A percentile compares a stretch with the other conserved stretches of the same genome.
phyloP scores from a whole-genome alignment of 2,329 filamentous ascomycete genomes.

The Neoscytalidium dimidiatum region DNA sequence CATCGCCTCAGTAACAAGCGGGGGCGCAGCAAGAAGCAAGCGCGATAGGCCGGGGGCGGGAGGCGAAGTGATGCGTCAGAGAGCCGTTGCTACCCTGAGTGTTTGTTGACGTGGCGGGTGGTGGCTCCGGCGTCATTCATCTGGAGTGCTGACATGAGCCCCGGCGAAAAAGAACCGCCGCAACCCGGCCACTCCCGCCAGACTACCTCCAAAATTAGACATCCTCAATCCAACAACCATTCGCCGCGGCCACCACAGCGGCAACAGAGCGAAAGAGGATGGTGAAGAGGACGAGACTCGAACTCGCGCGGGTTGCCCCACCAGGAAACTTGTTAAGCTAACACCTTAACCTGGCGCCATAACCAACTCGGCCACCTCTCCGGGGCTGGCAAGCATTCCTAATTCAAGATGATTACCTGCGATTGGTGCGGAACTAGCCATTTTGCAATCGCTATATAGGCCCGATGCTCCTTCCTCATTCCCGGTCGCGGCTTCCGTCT shows the following conservation, averaged over 20 bases:
- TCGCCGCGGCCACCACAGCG: too few species aligned
- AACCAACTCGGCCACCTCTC: slow-evolving; percentile 19
- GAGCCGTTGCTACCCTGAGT: not conserved
- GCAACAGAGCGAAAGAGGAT: not conserved
- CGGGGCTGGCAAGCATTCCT: not conserved
- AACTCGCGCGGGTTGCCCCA: slow-evolving; percentile 19
- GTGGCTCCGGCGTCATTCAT: not conserved
- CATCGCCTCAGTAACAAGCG: not conserved
- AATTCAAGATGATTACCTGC: not conserved
- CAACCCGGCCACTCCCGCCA: not conserved
- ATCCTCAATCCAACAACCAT: not conserved
- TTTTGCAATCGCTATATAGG: not conserved
- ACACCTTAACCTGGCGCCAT: slow-evolving; percentile 18
- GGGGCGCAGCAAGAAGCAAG: not conserved
- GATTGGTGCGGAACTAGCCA: not conserved
- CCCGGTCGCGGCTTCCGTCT: not conserved
- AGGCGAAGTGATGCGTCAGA: not conserved
- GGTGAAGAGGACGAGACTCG: slow-evolving; percentile 19
- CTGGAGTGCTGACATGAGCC: not conserved
- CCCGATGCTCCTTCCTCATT: too few species aligned
- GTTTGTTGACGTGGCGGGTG: slow-evolving; percentile 1
- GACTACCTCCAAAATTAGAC: not conserved
- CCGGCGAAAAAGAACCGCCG: slow-evolving; percentile 1
- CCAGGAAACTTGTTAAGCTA: slow-evolving; percentile 13
- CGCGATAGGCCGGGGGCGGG: not conserved